Evolutionary conservation across 371 early-diverging fungal species (phyloP).

Genomic region (Thermomucor indicae-seudaticae): DNA sequence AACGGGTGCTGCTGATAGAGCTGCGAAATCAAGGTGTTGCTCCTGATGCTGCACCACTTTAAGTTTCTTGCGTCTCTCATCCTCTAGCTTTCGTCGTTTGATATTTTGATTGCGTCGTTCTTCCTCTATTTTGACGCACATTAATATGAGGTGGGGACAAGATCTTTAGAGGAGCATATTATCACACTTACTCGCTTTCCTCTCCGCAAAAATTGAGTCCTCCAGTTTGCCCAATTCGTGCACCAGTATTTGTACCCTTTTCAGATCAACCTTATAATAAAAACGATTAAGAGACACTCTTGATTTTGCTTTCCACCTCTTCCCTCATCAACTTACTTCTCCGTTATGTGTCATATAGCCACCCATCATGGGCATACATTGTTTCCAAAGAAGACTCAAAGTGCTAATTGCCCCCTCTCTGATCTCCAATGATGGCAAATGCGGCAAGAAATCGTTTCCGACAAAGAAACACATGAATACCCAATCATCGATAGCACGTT

Average conservation of each 20-base stretch:
- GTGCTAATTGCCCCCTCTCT: constrained; percentile 95
- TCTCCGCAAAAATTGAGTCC: constrained; percentile 78
- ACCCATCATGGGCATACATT: constrained; percentile 65
- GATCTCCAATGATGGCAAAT: constrained; percentile 96
- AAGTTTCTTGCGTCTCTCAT: constrained; percentile 34
- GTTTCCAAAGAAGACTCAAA: constrained; percentile 86
- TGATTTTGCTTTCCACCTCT: too few species aligned
- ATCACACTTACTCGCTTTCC: constrained; percentile 59
- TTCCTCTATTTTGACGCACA: constrained; percentile 20
- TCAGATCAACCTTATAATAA: constrained; percentile 60
- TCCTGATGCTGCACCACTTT: constrained; percentile 24
- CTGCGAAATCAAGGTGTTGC: constrained; percentile 30
- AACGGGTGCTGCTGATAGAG: constrained; percentile 38
- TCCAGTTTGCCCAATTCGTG: constrained; percentile 82
- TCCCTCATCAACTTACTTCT: constrained; percentile 29
- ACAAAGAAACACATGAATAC: constrained; percentile 99
- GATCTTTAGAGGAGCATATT: too few species aligned
- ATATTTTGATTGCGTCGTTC: constrained; percentile 34
- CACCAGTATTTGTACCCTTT: constrained; percentile 73
- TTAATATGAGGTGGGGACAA: too few species aligned
- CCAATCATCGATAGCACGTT: constrained; percentile 98
- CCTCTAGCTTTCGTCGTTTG: constrained; percentile 41
- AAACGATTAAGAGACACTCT: neutral
- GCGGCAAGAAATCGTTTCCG: constrained; percentile 99
- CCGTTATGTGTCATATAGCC: constrained; percentile 89